phyloP scores from a whole-genome alignment of 257 asterid genomes.

The Salvia splendens region DNA sequence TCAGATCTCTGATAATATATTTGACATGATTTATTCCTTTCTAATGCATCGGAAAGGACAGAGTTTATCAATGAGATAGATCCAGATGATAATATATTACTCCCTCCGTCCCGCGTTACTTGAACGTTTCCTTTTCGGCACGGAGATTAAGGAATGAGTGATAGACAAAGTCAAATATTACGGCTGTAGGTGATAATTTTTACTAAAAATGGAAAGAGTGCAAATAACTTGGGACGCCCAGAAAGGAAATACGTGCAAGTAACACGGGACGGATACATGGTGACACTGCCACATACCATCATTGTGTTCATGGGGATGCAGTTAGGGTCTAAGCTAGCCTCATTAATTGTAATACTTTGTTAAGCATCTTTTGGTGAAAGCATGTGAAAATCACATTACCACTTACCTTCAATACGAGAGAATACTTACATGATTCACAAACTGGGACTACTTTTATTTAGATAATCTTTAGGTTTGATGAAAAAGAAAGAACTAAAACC shows the following conservation, averaged over 20 bases:
- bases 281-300: background rate
- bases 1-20: background rate
- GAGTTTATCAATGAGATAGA: background rate
- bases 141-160: too few species aligned
- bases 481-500: background rate
- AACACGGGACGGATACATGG: too few species aligned
- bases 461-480: background rate
- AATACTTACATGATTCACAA: background rate
- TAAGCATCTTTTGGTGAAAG: slow-evolving; percentile 15
- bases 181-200: too few species aligned
- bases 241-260: too few species aligned
- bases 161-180: too few species aligned
- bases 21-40: background rate
- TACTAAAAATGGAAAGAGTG: too few species aligned
- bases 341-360: slow-evolving; percentile 2
- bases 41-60: background rate
- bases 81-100: background rate
- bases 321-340: slow-evolving; percentile 4
- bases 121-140: too few species aligned
- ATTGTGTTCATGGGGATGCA: background rate
- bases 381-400: background rate
- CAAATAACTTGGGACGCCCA: too few species aligned
- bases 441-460: background rate
- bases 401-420: background rate
- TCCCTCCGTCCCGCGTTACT: too few species aligned